phyloP scores from a whole-genome alignment of 805 yeast species.

The Saccharomycopsis javanensis region DNA sequence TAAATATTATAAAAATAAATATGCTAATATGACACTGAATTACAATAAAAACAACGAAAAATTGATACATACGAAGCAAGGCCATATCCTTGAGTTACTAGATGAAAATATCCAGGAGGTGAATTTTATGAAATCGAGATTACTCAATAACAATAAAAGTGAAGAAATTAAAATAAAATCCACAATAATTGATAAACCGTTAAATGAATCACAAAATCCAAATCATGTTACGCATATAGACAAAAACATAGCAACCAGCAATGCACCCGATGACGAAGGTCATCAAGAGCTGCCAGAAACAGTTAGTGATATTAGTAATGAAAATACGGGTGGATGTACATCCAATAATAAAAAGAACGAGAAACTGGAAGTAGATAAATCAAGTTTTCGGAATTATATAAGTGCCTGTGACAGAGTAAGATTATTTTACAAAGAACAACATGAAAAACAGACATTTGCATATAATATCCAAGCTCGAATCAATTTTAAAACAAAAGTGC shows the following conservation, averaged over 20 bases:
- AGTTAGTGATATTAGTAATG: slow-evolving; percentile 2
- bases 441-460: slow-evolving; percentile 60
- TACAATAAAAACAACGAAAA: slow-evolving; percentile 3
- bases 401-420: slow-evolving; percentile 61
- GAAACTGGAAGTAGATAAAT: slow-evolving; percentile 26
- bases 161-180: slow-evolving; percentile 1
- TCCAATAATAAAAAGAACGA: slow-evolving; percentile 3
- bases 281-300: not conserved
- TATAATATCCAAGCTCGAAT: slow-evolving; percentile 63
- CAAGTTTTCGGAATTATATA: slow-evolving; percentile 53
- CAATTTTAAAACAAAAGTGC: slow-evolving; percentile 54
- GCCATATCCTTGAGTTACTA: slow-evolving; percentile 17
- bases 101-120: slow-evolving; percentile 37
- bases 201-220: not conserved
- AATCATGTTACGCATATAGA: not conserved
- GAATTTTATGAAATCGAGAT: slow-evolving; percentile 29
- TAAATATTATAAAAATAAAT: not conserved
- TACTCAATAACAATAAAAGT: slow-evolving; percentile 20
- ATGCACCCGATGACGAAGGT: not conserved
- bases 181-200: slow-evolving; percentile 12
- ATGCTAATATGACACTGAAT: not conserved
- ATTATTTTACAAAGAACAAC: slow-evolving; percentile 58
- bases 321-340: not conserved
- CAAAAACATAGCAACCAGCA: not conserved
- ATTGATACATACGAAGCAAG: slow-evolving; percentile 15